These are phyloP conservation scores for Eucalyptus sp. DNA, from an alignment of 345 rosid species.

Conservation along the genomic window DNA sequence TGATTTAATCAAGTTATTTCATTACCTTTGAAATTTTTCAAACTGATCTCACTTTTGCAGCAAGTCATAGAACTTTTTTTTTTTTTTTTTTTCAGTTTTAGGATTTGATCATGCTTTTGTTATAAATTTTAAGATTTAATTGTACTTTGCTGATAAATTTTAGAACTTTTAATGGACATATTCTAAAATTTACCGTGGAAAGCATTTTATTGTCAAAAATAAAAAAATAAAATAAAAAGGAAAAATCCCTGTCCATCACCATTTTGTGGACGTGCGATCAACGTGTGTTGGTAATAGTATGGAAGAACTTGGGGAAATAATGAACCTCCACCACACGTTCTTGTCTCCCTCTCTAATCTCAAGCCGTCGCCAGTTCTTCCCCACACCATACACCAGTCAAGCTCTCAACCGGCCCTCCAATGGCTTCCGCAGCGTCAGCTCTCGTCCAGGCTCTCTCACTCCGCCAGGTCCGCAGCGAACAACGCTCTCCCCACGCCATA, in stretches of 20 bases:
- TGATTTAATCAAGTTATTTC: accelerated
- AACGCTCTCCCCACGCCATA: neutral
- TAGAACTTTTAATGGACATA: accelerated
- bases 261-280: neutral
- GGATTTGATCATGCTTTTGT: accelerated
- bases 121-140: too few relatives aligned
- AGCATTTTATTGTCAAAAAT: neutral
- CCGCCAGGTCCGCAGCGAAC: neutral
- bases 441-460: slow-evolving; percentile 3
- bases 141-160: accelerated
- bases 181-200: neutral
- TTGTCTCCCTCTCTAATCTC: neutral
- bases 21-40: too few relatives aligned
- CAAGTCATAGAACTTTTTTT: too few relatives aligned
- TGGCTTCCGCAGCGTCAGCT: slow-evolving; percentile 41
- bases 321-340: neutral
- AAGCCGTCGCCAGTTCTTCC: neutral
- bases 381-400: neutral
- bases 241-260: neutral
- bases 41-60: too few relatives aligned
- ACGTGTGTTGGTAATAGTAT: neutral
- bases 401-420: neutral
- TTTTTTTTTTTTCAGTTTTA: accelerated
- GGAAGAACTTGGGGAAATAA: neutral
- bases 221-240: accelerated